Evolutionary conservation across 2,329 filamentous ascomycete species (phyloP), one percentile per base, ranked within the genome.

Genomic region (Rutstroemia sp.): DNA sequence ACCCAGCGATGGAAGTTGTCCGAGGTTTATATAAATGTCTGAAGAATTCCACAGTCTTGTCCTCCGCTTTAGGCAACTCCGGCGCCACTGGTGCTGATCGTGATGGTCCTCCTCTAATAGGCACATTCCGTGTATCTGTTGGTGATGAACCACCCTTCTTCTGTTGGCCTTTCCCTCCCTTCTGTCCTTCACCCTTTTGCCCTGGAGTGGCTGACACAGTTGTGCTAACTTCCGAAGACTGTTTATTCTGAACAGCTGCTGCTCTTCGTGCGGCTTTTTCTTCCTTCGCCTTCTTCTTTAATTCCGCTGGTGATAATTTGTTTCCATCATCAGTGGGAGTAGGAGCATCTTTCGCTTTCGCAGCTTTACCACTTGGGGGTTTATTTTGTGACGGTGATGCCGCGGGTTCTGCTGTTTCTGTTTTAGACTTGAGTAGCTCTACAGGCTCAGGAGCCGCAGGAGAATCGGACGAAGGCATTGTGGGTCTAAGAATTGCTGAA

Each of bases 231-330:
- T 73, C 69, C 65, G 72, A 67, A 57, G 69, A 65, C 63, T 73
- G 69, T 60, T 71, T 68, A 56, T 78, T 75, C 30, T 76, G 75
- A 69, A 86, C 89, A 66, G 79, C 82, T 67, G 84, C 84, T 49
- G 88, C 89, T 74, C 92, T 81, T 59, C 89, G 80, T 48, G 91
- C 91, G 52, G 88, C 87, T 75, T 96, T 97, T 70, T 96, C 92
- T 34, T 89, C 92, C 71, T 96, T 92, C 60, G 87, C 87, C 70
- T 83, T 85, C 67, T 92, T 92, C 74, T 97, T 97, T 67, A 95
- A 70, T 51, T 64, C 63, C 38, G 62, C 57, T 2, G 80, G 80
- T 1, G 87, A 83, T 34, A 88, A 75, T 70, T 89, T 88, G 65
- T 38, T 25, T 17, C 27, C 53, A 19, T 70, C 63, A 16, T 72